phyloP scores from a whole-genome alignment of 805 yeast species.

The Candida sithepensis region DNA sequence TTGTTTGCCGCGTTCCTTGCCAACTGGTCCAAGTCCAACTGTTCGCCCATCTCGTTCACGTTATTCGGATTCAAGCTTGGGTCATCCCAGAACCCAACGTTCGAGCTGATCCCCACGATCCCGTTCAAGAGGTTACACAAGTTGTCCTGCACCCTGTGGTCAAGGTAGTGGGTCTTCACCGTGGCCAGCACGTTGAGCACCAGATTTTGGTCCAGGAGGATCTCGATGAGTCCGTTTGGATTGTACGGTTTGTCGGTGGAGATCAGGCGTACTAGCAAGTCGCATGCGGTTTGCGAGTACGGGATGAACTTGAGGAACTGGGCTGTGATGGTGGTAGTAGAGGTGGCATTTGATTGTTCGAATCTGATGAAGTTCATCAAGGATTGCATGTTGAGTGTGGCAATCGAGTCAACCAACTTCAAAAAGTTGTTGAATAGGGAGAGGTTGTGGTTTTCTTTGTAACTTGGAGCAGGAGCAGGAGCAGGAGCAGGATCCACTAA shows the following conservation, averaged over 20 bases:
- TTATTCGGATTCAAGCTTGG: conserved; percentile 15
- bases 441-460: conserved; percentile 26
- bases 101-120: conserved; percentile 52
- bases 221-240: conserved; percentile 80
- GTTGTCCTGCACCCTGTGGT: conserved; percentile 34
- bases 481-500: neutral
- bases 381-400: conserved; percentile 78
- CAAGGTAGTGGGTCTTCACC: conserved; percentile 41
- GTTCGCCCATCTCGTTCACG: conserved; percentile 54
- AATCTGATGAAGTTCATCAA: conserved; percentile 65
- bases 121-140: conserved; percentile 84
- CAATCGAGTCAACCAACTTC: conserved; percentile 78
- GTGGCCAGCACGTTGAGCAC: conserved; percentile 64
- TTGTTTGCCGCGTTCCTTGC: conserved; percentile 33
- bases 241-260: conserved; percentile 88
- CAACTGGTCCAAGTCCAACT: conserved; percentile 47
- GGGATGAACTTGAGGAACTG: conserved; percentile 70
- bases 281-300: conserved; percentile 88
- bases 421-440: conserved; percentile 48
- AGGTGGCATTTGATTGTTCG: conserved; percentile 23
- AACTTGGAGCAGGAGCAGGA: neutral
- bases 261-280: conserved; percentile 77
- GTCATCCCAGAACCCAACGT: conserved; percentile 33
- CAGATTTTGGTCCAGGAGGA: conserved; percentile 66
- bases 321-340: conserved; percentile 54